Percentiles rank a stretch among this genome's conserved stretches.
Conservation (phyloP, 1,284 basidiomycete species). For the Clitocybe nebularis region DNA sequence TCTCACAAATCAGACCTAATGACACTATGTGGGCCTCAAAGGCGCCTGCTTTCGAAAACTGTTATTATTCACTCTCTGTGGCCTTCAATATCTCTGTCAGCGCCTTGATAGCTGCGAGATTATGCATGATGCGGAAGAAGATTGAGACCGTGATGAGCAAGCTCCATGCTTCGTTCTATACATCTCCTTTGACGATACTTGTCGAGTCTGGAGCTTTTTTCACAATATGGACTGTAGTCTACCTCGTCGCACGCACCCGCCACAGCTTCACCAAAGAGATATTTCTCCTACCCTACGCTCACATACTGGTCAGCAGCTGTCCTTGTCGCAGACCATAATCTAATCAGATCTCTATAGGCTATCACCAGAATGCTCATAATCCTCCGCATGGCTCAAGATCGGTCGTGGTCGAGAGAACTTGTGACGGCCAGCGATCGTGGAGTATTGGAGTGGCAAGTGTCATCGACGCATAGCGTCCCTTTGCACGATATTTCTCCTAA, state of each 20-base stretch:
- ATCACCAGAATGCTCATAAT: conserved; percentile 16
- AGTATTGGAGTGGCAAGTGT: conserved; percentile 18
- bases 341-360: not conserved
- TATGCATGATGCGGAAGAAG: conserved; percentile 12
- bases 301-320: conserved; percentile 11
- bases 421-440: conserved; percentile 14
- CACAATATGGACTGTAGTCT: conserved; percentile 14
- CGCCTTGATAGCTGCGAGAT: conserved; percentile 12
- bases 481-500: conserved; percentile 12
- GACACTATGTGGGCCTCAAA: conserved; percentile 6
- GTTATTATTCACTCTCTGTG: conserved; percentile 12
- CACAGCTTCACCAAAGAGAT: conserved; percentile 6
- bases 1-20: conserved; percentile 5
- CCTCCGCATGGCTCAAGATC: conserved; percentile 18
- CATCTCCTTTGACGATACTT: conserved; percentile 15
- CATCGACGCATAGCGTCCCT: conserved; percentile 18
- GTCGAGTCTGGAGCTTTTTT: conserved; percentile 19
- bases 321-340: not conserved
- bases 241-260: conserved; percentile 11
- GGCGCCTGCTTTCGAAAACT: conserved; percentile 2
- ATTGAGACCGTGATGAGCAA: conserved; percentile 15
- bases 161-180: conserved; percentile 17
- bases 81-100: conserved; percentile 17
- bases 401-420: conserved; percentile 18
- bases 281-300: conserved; percentile 13